Conservation (phyloP, 805 yeast species). For the Grigorovia humatica region DNA sequence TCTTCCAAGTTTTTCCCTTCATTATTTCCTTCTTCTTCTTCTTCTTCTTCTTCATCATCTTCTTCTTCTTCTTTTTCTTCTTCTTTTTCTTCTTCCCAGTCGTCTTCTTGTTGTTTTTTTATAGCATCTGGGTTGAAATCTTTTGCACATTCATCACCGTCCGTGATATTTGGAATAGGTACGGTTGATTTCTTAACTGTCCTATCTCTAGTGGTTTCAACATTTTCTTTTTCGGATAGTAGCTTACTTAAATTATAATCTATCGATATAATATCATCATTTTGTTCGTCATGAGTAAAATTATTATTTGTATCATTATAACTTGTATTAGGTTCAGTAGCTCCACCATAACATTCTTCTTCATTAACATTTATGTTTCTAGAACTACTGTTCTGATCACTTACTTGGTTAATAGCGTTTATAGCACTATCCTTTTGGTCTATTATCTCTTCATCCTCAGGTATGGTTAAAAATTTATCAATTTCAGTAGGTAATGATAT, state of each 20-base stretch:
- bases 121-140: neutral
- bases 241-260: slow-evolving; percentile 17
- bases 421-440: too few relatives aligned
- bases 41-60: neutral
- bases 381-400: slow-evolving; percentile 7
- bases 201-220: slow-evolving; percentile 7
- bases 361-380: slow-evolving; percentile 11
- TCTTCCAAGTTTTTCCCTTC: neutral
- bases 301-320: slow-evolving; percentile 12
- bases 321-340: neutral
- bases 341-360: slow-evolving; percentile 7
- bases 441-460: slow-evolving; percentile 4
- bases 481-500: slow-evolving; percentile 32
- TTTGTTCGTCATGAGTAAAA: slow-evolving; percentile 7
- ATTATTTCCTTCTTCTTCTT: neutral
- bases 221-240: slow-evolving; percentile 15
- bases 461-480: slow-evolving; percentile 24
- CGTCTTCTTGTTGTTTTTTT: too few relatives aligned
- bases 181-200: neutral
- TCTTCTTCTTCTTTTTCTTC: too few relatives aligned
- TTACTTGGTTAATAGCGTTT: neutral
- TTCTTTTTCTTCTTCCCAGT: too few relatives aligned
- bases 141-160: too few relatives aligned
- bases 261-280: slow-evolving; percentile 7
- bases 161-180: too few relatives aligned